These are phyloP conservation scores for Cladophialophora yegresii DNA, from an alignment of 2,329 filamentous ascomycete species.

Conservation along the genomic window DNA sequence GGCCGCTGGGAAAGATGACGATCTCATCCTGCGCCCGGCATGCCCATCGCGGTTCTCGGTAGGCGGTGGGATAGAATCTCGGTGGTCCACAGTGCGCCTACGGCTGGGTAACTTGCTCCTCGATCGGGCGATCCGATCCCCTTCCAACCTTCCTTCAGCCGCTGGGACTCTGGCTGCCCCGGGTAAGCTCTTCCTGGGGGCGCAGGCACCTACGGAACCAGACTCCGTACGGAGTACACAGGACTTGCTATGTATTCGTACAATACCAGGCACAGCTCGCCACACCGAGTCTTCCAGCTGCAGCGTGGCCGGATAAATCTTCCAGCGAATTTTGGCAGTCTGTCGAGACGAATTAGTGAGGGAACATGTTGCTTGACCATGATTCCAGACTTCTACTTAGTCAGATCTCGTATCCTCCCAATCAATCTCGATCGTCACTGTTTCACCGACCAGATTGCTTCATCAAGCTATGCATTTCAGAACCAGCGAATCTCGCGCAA, in stretches of 20 bases:
- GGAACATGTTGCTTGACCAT: background rate
- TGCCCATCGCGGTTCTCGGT: background rate
- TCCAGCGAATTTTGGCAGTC: background rate
- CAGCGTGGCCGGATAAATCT: background rate
- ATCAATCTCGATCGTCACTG: background rate
- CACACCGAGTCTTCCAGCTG: background rate
- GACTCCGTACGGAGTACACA: too few species aligned
- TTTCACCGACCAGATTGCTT: too few species aligned
- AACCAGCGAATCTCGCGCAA: too few species aligned
- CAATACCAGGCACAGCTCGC: background rate
- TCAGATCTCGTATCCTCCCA: background rate
- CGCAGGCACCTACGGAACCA: background rate
- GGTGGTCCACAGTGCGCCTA: background rate
- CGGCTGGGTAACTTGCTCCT: background rate
- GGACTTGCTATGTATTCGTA: too few species aligned
- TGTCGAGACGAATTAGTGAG: background rate
- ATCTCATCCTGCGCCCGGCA: background rate
- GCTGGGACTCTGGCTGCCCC: background rate
- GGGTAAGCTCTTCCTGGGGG: background rate
- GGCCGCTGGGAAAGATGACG: constrained; percentile 3
- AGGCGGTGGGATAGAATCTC: background rate
- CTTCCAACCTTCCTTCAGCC: background rate
- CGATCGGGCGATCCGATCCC: background rate
- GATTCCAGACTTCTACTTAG: background rate
- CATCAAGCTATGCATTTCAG: too few species aligned